Conservation (phyloP, 495 filamentous ascomycete genomes). For the Parmelia sp. region DNA sequence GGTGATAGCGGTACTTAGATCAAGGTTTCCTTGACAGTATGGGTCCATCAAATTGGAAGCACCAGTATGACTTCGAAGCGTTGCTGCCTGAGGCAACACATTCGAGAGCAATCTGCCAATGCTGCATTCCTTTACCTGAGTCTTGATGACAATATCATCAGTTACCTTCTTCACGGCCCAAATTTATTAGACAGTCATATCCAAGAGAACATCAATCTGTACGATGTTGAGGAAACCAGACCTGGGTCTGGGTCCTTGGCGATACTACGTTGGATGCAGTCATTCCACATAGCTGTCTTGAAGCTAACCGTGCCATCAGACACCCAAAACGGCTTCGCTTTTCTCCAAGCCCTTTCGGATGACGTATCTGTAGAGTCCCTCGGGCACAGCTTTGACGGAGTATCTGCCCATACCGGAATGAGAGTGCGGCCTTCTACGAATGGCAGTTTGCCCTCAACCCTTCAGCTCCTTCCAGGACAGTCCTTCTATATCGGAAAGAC, state of each 20-base stretch:
- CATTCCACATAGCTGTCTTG: neutral
- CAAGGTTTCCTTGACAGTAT: neutral
- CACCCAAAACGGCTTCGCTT: constrained; percentile 11
- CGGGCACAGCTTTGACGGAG: constrained; percentile 6
- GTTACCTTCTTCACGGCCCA: neutral
- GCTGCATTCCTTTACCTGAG: constrained; percentile 5
- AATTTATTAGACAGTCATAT: neutral
- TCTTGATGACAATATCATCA: constrained; percentile 10
- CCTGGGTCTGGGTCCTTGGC: constrained; percentile 3
- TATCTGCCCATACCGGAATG: neutral
- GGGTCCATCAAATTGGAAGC: neutral
- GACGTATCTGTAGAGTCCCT: constrained; percentile 11
- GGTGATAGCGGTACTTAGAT: neutral
- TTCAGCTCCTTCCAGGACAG: constrained; percentile 13
- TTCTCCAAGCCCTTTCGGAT: constrained; percentile 5
- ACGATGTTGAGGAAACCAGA: neutral
- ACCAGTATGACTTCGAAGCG: neutral
- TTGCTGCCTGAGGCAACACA: constrained; percentile 9
- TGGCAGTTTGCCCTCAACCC: neutral
- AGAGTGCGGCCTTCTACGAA: constrained; percentile 1
- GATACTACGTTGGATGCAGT: constrained; percentile 7
- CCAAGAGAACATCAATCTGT: neutral
- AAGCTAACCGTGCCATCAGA: constrained; percentile 10
- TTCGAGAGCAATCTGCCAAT: neutral
- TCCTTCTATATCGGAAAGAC: constrained; percentile 12